Percentiles rank a stretch among this genome's conserved stretches.
Conservation (phyloP, 768 basidiomycete species). For the Pulveroboletus sp. region DNA sequence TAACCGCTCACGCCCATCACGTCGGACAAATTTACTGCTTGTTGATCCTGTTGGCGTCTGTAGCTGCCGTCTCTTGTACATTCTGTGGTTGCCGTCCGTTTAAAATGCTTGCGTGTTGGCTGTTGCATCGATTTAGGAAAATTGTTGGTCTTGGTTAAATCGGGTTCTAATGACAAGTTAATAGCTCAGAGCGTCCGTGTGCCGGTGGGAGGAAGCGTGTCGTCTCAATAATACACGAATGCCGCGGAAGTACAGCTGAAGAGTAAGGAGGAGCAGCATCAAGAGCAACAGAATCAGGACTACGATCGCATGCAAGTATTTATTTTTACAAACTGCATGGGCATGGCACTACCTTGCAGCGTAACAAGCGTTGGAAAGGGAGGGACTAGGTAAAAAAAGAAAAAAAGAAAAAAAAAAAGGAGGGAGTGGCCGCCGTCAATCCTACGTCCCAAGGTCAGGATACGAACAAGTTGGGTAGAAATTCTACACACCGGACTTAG, state of each 20-base stretch:
- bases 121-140: neutral
- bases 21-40: constrained; percentile 1
- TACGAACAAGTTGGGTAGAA: too few relatives aligned
- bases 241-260: neutral
- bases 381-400: neutral
- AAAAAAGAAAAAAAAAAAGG: neutral
- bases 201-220: neutral
- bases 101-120: neutral
- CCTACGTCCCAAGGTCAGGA: neutral
- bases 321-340: constrained; percentile 17
- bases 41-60: constrained; percentile 9
- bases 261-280: neutral
- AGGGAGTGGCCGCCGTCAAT: neutral
- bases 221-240: constrained; percentile 11
- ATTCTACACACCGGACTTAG: constrained; percentile 8
- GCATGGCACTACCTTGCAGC: constrained; percentile 5
- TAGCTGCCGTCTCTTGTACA: neutral
- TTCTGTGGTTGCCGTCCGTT: neutral
- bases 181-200: too few relatives aligned
- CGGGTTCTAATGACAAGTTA: too few relatives aligned
- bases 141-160: too few relatives aligned
- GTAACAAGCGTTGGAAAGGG: constrained; percentile 1
- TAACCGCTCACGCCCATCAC: constrained; percentile 2
- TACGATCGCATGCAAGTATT: constrained; percentile 3
- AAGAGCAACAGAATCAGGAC: neutral